Percentiles rank a stretch among this genome's conserved stretches.
These are phyloP conservation scores for Podila minutissima DNA, from an alignment of 192 early-diverging fungal genomes.

Conservation along the genomic window DNA sequence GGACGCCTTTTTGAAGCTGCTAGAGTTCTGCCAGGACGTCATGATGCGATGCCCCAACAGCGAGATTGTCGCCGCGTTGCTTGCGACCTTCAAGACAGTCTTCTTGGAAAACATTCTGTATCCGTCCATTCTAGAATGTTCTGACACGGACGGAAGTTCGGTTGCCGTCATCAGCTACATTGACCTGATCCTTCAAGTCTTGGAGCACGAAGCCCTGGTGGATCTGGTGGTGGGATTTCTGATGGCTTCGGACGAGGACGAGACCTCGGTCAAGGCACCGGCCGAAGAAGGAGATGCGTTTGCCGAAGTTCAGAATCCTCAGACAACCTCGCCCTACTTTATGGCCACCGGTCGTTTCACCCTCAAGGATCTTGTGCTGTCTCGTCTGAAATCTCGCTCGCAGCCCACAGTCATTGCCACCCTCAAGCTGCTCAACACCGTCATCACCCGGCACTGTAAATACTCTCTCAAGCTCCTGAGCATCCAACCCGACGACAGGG, in stretches of 20 bases:
- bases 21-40: slow-evolving; percentile 81
- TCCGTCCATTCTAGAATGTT: slow-evolving; percentile 85
- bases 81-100: slow-evolving; percentile 74
- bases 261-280: slow-evolving; percentile 15
- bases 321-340: slow-evolving; percentile 62
- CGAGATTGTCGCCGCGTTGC: slow-evolving; percentile 66
- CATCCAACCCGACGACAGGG: slow-evolving; percentile 68
- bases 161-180: slow-evolving; percentile 92
- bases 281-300: slow-evolving; percentile 52
- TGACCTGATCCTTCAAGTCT: slow-evolving; percentile 78
- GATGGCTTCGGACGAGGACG: slow-evolving; percentile 70
- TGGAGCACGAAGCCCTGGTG: slow-evolving; percentile 80
- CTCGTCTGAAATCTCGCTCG: slow-evolving; percentile 88
- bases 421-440: slow-evolving; percentile 77
- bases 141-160: slow-evolving; percentile 91
- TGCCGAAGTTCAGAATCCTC: slow-evolving; percentile 55
- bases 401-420: slow-evolving; percentile 87
- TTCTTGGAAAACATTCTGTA: slow-evolving; percentile 91
- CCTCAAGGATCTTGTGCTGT: slow-evolving; percentile 84
- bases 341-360: slow-evolving; percentile 69
- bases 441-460: slow-evolving; percentile 81
- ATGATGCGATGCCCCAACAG: slow-evolving; percentile 74
- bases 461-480: slow-evolving; percentile 81
- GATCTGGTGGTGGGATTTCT: slow-evolving; percentile 82
- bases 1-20: slow-evolving; percentile 71